A percentile compares a stretch with the other conserved stretches of the same genome.
Evolutionary conservation across 495 filamentous ascomycete species (phyloP).

Genomic region (Neurospora sp.): DNA sequence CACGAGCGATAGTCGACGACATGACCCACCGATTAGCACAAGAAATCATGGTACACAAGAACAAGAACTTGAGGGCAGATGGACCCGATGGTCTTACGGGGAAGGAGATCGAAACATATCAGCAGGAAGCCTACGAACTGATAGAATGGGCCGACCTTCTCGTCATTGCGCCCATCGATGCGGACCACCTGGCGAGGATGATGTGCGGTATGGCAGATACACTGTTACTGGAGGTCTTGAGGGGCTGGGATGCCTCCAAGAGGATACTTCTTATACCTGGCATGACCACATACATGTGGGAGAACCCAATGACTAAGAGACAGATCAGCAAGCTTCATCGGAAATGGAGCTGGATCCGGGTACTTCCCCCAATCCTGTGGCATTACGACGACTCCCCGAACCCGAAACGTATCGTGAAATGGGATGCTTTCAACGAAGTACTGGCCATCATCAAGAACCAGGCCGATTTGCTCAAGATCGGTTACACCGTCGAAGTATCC

Average conservation of each 20-base stretch:
- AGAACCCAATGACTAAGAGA: conserved; percentile 72
- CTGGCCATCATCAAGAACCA: conserved; percentile 58
- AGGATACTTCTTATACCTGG: conserved; percentile 72
- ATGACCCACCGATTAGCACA: conserved; percentile 40
- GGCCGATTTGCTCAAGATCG: conserved; percentile 50
- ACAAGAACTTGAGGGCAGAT: conserved; percentile 24
- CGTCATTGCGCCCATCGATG: conserved; percentile 73
- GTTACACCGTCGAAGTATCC: conserved; percentile 46
- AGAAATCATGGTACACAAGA: conserved; percentile 41
- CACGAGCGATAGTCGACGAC: conserved; percentile 44
- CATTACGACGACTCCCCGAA: conserved; percentile 46
- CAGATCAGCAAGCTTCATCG: conserved; percentile 69
- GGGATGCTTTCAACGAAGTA: conserved; percentile 58
- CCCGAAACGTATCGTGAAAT: conserved; percentile 44
- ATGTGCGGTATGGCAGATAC: conserved; percentile 67
- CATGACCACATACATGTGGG: conserved; percentile 77
- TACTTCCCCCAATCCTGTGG: conserved; percentile 64
- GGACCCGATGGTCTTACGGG: conserved; percentile 18
- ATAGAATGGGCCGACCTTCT: conserved; percentile 84
- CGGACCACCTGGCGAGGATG: conserved; percentile 74
- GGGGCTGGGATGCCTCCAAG: conserved; percentile 76
- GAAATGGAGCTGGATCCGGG: conserved; percentile 75
- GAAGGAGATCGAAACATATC: conserved; percentile 33
- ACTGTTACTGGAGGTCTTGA: conserved; percentile 60
- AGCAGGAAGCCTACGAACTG: conserved; percentile 54